These are phyloP conservation scores for Penicillium sp. DNA, from an alignment of 2,329 filamentous ascomycete species.

Conservation along the genomic window DNA sequence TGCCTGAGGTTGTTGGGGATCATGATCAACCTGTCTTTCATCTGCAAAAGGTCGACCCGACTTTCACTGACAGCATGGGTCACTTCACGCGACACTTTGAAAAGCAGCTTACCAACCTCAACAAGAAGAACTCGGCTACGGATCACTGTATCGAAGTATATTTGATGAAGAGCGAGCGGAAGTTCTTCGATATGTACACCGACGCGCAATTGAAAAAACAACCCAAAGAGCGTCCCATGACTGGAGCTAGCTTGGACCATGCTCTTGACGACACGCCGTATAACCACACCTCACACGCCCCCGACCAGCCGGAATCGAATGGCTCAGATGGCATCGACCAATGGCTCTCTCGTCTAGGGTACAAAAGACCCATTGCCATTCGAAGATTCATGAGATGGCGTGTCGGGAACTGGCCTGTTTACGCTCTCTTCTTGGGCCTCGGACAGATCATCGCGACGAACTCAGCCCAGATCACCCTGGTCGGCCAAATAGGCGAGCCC, in stretches of 20 bases:
- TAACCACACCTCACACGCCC: neutral
- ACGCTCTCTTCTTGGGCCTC: constrained; percentile 56
- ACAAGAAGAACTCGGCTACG: constrained; percentile 53
- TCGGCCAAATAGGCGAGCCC: constrained; percentile 56
- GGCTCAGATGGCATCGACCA: neutral
- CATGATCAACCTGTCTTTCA: constrained; percentile 38
- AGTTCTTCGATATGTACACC: constrained; percentile 58
- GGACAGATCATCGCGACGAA: constrained; percentile 61
- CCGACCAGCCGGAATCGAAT: neutral
- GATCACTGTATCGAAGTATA: constrained; percentile 61
- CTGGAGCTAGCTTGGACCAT: neutral
- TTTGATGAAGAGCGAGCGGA: constrained; percentile 59
- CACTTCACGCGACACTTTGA: constrained; percentile 57
- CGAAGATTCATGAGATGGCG: constrained; percentile 52
- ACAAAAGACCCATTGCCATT: constrained; percentile 39
- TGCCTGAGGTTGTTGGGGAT: neutral
- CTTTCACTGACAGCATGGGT: constrained; percentile 60
- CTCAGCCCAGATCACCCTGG: constrained; percentile 64
- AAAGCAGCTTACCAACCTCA: constrained; percentile 51
- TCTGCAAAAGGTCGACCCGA: constrained; percentile 61
- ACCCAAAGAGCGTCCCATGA: constrained; percentile 18
- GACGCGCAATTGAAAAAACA: constrained; percentile 53
- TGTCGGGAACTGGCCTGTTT: constrained; percentile 59
- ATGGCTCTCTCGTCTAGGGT: constrained; percentile 19
- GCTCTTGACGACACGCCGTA: neutral